Evolutionary conservation across 2,329 filamentous ascomycete species (phyloP).

Genomic region (Orbilia blumenaviensis): DNA sequence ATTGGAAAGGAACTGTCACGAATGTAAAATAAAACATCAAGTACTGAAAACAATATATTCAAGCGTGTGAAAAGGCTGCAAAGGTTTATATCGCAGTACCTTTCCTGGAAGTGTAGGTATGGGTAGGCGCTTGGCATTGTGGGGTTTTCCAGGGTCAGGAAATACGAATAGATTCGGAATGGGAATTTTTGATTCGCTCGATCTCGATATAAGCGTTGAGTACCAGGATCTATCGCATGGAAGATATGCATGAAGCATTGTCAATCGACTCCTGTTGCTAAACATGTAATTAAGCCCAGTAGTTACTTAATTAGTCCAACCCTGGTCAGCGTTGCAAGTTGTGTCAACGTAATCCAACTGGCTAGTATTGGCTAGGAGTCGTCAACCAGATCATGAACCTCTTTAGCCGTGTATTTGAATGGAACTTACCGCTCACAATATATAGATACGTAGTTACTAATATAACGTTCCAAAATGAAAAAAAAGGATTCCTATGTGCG

Average conservation of each 20-base stretch:
- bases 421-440: too few species aligned
- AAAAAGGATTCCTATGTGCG: too few species aligned
- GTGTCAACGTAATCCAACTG: neutral
- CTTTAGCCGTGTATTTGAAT: too few species aligned
- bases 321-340: neutral
- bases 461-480: too few species aligned
- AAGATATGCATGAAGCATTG: neutral
- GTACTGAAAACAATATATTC: neutral
- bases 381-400: neutral
- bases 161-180: conserved; percentile 51
- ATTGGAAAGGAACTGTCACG: neutral
- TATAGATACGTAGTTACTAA: too few species aligned
- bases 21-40: too few species aligned
- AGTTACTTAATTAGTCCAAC: neutral
- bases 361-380: too few species aligned
- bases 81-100: neutral
- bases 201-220: neutral
- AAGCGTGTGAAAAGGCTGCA: neutral
- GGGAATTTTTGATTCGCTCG: neutral
- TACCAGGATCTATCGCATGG: neutral
- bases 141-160: conserved; percentile 46
- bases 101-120: neutral
- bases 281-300: neutral
- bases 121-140: conserved; percentile 31
- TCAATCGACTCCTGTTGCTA: neutral